Percentiles rank a stretch among this genome's conserved stretches.
These are phyloP conservation scores for Amanita rubescens DNA, from an alignment of 768 basidiomycete genomes.

Conservation along the genomic window DNA sequence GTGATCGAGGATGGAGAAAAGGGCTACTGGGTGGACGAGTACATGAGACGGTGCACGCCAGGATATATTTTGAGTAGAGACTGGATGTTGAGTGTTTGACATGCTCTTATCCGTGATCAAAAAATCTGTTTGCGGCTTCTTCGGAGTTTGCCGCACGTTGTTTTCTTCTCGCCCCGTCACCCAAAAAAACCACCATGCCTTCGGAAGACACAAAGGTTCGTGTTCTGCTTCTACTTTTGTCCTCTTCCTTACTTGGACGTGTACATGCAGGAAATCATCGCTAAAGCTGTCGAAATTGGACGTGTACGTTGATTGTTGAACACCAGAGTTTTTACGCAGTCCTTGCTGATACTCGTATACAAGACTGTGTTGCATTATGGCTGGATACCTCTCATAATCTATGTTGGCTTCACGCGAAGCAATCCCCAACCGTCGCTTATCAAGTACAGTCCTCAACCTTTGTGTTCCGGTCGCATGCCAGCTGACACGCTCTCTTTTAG, in stretches of 20 bases:
- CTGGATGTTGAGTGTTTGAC: conserved; percentile 34
- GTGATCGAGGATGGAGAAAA: conserved; percentile 95
- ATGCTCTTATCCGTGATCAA: no score
- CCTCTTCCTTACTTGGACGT: no score
- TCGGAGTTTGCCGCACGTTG: conserved; percentile 30
- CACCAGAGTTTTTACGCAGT: background rate
- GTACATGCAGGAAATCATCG: conserved; percentile 84
- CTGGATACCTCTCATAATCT: conserved; percentile 97
- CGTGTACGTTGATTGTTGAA: conserved; percentile 48
- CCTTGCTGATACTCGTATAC: background rate
- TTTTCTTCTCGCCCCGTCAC: conserved; percentile 14
- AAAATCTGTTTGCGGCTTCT: conserved; percentile 20
- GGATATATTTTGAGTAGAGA: conserved; percentile 28
- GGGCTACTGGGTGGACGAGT: conserved; percentile 84
- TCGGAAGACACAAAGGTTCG: conserved; percentile 87
- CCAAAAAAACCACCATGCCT: conserved; percentile 46
- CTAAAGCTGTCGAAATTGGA: conserved; percentile 72
- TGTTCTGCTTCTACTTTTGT: background rate
- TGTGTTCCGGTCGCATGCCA: background rate
- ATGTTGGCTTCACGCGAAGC: conserved; percentile 87
- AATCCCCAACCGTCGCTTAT: conserved; percentile 93
- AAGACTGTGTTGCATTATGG: conserved; percentile 90
- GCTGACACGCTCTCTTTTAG: conserved; percentile 30
- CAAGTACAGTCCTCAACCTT: conserved; percentile 72
- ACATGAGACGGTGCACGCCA: conserved; percentile 67